Base-by-base conservation (phyloP, 2,329 filamentous ascomycete genomes). In the Elsinoe perseae region DNA sequence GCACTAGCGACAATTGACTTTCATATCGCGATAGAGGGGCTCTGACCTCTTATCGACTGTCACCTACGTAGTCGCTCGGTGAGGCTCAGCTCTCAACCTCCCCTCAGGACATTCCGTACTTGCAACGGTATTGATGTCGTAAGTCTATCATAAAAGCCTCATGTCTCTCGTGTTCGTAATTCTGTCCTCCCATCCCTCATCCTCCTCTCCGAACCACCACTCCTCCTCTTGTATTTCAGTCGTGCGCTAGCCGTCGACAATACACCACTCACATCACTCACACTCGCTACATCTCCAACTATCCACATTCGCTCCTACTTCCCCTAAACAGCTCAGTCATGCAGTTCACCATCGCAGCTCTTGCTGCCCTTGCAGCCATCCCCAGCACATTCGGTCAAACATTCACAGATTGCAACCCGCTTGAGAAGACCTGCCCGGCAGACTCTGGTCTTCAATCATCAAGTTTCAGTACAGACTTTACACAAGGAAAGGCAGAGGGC, bases 391-490 rank as follows among this genome's bases (percentile, higher is more conserved):
- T 77, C 34, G 89, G 86, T 50, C 92, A 96, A 70, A 89, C 90
- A 28, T 82, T 72, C 56, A 89, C 87, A 6, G 70, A 77, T 40
- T 97, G 91, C 75, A 84, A 95, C 66, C 91, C 92, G 4, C 77
- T 85, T 65, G 79, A 89, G 61, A 71, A 74, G 59, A 82, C 78
- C 42, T 95, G 90, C 68, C 82, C 86, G 1, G 69, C 82, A 38
- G 80, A 93, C 68, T 77, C 82, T 1, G 90, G 87, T 10, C 78
- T 95, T 16, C 82, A 84, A 56, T 81, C 81, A 54, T 69, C 60
- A 25, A 74, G 74, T 57, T 77, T 73, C 61, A 72, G 69, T 32
- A 73, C 75, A 63, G 69, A 77, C 64, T 78, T 78, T 67, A 75
- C 72, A 6, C 68, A 77, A 28, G 77, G 84, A 69, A 75, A 73